Evolutionary conservation across 2,329 filamentous ascomycete genomes (phyloP), one percentile per base, ranked within the genome.

Genomic region (Tolypocladium nubicola): DNA sequence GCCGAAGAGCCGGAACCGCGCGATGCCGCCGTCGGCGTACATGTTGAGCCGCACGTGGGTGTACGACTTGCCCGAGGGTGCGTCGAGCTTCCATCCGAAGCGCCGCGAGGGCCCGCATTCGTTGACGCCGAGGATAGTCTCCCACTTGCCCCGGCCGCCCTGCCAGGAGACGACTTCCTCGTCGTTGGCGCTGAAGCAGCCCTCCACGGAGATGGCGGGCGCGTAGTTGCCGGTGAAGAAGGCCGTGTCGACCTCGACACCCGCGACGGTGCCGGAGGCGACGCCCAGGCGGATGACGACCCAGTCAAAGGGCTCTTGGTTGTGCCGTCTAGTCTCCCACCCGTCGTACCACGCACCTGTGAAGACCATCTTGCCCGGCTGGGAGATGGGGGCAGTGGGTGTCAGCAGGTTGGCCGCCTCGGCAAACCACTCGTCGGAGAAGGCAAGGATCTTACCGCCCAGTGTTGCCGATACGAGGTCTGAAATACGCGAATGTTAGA

Each of bases 11-110:
- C 88, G 79, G 74, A 93, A 92, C 55, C 89, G 77, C 43, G 89
- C 88, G 65, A 94, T 93, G 53, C 89, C 89, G 53, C 89, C 89
- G 67, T 94, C 89, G 0, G 89, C 88, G 68, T 90, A 92, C 89
- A 92, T 92, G 69, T 89, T 88, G 57, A 94, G 76, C 39, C 88
- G 77, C 45, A 92, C 87, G 69, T 94, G 89, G 0, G 89, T 92
- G 72, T 88, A 92, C 56, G 84, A 81, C 71, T 88, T 88, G 39
- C 74, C 72, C 0, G 82, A 84, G 23, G 80, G 78, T 21, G 68
- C 67, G 19, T 77, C 73, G 19, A 93, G 76, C 66, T 82, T 79
- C 89, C 89, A 94, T 4, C 78, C 87, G 65, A 90, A 89, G 59
- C 88, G 75, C 70, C 86, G 84, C 55, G 79, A 86, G 1, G 89